Evolutionary conservation across 805 yeast genomes (phyloP).

Genomic region (Wickerhamiella dianesei): DNA sequence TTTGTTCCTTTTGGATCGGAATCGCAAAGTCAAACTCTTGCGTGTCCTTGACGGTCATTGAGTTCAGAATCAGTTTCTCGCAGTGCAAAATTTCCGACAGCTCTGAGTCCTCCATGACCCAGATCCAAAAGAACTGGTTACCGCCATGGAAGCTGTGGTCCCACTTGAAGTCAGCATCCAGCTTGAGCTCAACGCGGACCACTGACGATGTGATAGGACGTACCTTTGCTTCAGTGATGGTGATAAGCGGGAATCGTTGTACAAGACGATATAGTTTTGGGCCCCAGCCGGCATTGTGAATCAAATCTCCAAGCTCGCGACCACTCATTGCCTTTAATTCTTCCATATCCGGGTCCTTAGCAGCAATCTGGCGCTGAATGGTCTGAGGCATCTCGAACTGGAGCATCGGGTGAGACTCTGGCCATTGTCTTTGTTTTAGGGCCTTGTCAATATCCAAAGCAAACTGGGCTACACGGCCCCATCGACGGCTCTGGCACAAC

Average conservation of each 20-base stretch:
- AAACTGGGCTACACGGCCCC: slow-evolving; percentile 72
- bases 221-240: slow-evolving; percentile 57
- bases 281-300: slow-evolving; percentile 73
- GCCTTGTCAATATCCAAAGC: slow-evolving; percentile 75
- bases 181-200: slow-evolving; percentile 57
- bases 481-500: slow-evolving; percentile 73
- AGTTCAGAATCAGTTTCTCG: slow-evolving; percentile 62
- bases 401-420: slow-evolving; percentile 66
- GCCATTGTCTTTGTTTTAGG: slow-evolving; percentile 75
- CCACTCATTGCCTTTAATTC: slow-evolving; percentile 57
- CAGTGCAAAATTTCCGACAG: slow-evolving; percentile 61
- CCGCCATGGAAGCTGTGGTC: slow-evolving; percentile 68
- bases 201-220: slow-evolving; percentile 83
- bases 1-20: slow-evolving; percentile 79
- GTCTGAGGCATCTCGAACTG: slow-evolving; percentile 44
- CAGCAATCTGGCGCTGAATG: slow-evolving; percentile 46
- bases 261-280: slow-evolving; percentile 42
- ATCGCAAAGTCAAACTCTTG: slow-evolving; percentile 86
- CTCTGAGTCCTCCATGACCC: slow-evolving; percentile 70
- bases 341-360: slow-evolving; percentile 41
- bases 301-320: slow-evolving; percentile 75
- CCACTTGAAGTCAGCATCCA: slow-evolving; percentile 77
- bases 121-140: slow-evolving; percentile 80
- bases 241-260: slow-evolving; percentile 60
- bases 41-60: slow-evolving; percentile 36